Conservation (phyloP, 129 eudicot species). For the Helianthus tuberosus region DNA sequence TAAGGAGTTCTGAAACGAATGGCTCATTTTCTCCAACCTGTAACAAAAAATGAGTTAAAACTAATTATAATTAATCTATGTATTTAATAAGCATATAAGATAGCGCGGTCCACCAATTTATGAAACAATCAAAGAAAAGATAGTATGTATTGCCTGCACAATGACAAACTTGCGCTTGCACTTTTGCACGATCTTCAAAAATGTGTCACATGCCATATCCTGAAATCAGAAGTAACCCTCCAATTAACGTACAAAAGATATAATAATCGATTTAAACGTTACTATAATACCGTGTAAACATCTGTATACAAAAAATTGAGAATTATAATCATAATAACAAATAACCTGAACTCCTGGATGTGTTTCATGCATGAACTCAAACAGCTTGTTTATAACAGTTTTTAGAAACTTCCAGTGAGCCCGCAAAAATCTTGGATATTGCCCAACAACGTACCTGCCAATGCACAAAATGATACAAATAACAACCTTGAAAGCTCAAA, state of each 20-base stretch:
- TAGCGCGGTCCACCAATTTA: background rate
- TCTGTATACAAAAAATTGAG: background rate
- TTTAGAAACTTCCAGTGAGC: constrained; percentile 99
- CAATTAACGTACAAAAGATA: background rate
- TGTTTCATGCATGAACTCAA: constrained; percentile 98
- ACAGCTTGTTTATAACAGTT: constrained; percentile 94
- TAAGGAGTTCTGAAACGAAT: constrained; percentile 91
- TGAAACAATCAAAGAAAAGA: background rate
- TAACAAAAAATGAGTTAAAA: constrained; percentile 18
- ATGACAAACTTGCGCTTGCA: constrained; percentile 97
- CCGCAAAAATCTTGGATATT: constrained; percentile 93
- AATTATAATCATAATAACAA: background rate
- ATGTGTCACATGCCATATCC: constrained; percentile 99
- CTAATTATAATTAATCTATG: background rate
- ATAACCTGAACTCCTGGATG: constrained; percentile 99
- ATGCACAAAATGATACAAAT: constrained; percentile 12
- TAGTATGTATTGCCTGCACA: constrained; percentile 57
- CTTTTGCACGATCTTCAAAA: constrained; percentile 96
- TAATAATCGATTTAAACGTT: background rate
- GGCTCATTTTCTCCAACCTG: constrained; percentile 99
- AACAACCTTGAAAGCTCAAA: background rate
- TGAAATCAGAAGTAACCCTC: constrained; percentile 29
- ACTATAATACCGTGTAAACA: background rate
- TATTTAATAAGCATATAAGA: background rate
- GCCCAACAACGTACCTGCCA: constrained; percentile 98